Conservation (phyloP, 1,139 yeast genomes). For the Lodderomyces pseudojiufengensis region DNA sequence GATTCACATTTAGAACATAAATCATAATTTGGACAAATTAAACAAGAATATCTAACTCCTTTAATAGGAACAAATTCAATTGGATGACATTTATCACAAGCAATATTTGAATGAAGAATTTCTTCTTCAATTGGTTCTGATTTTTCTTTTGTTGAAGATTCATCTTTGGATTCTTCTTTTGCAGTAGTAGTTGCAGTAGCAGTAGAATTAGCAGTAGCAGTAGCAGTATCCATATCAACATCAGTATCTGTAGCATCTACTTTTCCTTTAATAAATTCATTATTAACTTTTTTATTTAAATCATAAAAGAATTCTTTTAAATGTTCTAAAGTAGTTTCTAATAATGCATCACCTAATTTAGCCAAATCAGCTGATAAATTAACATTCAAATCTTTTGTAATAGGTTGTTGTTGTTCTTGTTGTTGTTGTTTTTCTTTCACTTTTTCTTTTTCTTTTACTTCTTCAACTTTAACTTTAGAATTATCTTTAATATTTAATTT, state of each 20-base stretch:
- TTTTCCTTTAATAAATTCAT: constrained; percentile 5
- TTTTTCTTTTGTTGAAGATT: background rate
- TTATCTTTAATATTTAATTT: constrained; percentile 27
- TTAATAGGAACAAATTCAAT: constrained; percentile 27
- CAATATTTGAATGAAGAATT: constrained; percentile 19
- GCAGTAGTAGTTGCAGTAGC: background rate
- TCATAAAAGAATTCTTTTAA: constrained; percentile 20
- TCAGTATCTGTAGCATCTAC: background rate
- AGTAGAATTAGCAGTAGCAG: constrained; percentile 1
- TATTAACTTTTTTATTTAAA: constrained; percentile 10
- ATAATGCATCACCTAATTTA: constrained; percentile 22
- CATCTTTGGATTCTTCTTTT: background rate
- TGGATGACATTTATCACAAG: constrained; percentile 45
- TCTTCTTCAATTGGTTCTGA: constrained; percentile 1
- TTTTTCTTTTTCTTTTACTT: constrained; percentile 3
- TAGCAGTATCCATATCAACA: constrained; percentile 3
- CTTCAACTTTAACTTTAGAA: background rate
- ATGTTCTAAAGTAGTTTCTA: constrained; percentile 24
- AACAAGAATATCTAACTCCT: constrained; percentile 54
- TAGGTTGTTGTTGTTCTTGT: background rate
- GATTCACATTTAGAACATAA: constrained; percentile 51
- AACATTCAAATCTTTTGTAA: background rate
- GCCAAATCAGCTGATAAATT: constrained; percentile 17
- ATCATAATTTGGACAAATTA: constrained; percentile 54
- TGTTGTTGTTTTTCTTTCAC: constrained; percentile 5